Conservation (phyloP, 2,329 filamentous ascomycete genomes). For the Mycosphaerelloides madeirae region DNA sequence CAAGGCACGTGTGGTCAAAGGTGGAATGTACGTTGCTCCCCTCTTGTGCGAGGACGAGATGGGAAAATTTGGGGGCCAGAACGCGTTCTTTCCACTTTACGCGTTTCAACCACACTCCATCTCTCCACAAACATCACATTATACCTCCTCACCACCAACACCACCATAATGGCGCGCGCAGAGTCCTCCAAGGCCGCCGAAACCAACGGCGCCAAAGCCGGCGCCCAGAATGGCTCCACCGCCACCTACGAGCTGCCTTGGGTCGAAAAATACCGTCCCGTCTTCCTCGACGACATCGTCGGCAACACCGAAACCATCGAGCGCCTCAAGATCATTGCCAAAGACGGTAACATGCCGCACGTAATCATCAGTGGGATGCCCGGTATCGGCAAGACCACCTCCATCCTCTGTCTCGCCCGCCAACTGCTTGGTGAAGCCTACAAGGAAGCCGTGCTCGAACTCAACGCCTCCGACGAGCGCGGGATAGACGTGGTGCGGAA, state of each 20-base stretch:
- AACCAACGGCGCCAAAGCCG: slow-evolving; percentile 40
- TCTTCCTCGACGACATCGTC: slow-evolving; percentile 93
- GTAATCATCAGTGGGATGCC: slow-evolving; percentile 99
- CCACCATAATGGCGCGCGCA: slow-evolving; percentile 40
- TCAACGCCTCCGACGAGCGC: slow-evolving; percentile 94
- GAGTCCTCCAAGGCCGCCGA: slow-evolving; percentile 47
- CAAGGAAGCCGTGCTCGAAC: slow-evolving; percentile 93
- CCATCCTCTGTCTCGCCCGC: slow-evolving; percentile 84
- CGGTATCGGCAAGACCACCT: slow-evolving; percentile 97
- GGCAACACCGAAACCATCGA: slow-evolving; percentile 98
- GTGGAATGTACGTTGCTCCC: too few species aligned
- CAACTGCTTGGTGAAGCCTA: slow-evolving; percentile 89
- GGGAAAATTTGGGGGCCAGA: not conserved
- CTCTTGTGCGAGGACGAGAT: too few species aligned
- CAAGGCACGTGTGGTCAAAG: too few species aligned
- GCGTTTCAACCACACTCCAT: not conserved
- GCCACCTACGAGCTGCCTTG: slow-evolving; percentile 73
- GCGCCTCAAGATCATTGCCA: slow-evolving; percentile 94
- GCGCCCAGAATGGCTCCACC: slow-evolving; percentile 35
- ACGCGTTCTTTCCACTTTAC: not conserved
- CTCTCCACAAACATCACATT: not conserved
- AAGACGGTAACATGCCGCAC: slow-evolving; percentile 98
- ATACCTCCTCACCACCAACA: not conserved
- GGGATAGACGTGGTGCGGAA: slow-evolving; percentile 97
- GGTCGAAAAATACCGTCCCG: slow-evolving; percentile 96